phyloP scores from a whole-genome alignment of 2,329 filamentous ascomycete genomes.

The Colletotrichum phormii region DNA sequence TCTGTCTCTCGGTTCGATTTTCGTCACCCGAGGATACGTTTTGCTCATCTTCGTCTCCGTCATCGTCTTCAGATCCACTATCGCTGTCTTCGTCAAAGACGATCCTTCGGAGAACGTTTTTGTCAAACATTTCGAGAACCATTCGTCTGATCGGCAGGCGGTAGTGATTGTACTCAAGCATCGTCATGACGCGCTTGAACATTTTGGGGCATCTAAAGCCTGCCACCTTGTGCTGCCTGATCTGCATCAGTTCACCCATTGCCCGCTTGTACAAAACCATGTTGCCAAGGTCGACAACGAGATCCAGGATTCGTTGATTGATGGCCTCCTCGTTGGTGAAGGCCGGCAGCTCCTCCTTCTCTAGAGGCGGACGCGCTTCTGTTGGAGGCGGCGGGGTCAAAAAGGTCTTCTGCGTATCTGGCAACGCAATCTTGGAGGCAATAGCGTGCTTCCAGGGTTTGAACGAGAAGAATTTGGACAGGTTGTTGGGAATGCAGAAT shows the following conservation, averaged over 20 bases:
- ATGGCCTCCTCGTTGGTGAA: conserved; percentile 71
- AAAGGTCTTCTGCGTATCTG: conserved; percentile 65
- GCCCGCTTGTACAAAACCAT: conserved; percentile 92
- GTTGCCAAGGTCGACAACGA: conserved; percentile 90
- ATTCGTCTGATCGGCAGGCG: conserved; percentile 87
- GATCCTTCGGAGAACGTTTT: conserved; percentile 84
- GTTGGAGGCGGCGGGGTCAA: conserved; percentile 55
- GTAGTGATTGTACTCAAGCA: conserved; percentile 92
- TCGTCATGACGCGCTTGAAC: conserved; percentile 85
- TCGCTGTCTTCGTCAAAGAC: conserved; percentile 80
- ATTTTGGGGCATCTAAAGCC: conserved; percentile 82
- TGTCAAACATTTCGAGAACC: conserved; percentile 94
- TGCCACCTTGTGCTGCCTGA: conserved; percentile 79
- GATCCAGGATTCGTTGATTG: conserved; percentile 84
- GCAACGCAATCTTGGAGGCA: conserved; percentile 58
- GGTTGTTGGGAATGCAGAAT: conserved; percentile 84
- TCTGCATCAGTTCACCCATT: conserved; percentile 81
- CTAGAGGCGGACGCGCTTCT: conserved; percentile 54
- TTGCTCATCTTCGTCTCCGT: conserved; percentile 61
- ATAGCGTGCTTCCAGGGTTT: conserved; percentile 67
- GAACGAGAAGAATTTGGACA: conserved; percentile 83
- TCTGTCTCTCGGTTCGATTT: conserved; percentile 66
- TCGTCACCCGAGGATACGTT: conserved; percentile 56
- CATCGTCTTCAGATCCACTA: conserved; percentile 72
- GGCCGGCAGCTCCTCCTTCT: conserved; percentile 53